These are phyloP conservation scores for Suillus weaverae DNA, from an alignment of 768 basidiomycete genomes.

Conservation along the genomic window DNA sequence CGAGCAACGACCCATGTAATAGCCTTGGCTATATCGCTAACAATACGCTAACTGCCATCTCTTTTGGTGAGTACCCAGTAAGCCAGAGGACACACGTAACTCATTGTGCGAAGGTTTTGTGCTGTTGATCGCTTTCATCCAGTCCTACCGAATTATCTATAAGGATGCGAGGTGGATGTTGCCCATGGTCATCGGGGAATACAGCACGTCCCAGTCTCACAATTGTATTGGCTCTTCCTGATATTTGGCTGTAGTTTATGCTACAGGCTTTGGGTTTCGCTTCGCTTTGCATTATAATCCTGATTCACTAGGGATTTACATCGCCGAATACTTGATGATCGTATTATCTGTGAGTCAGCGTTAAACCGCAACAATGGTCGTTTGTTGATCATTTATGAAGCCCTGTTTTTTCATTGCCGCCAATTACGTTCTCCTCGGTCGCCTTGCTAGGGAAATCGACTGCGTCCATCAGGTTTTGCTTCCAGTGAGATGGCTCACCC, in stretches of 20 bases:
- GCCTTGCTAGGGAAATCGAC: constrained; percentile 51
- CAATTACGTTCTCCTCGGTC: constrained; percentile 66
- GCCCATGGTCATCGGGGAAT: constrained; percentile 59
- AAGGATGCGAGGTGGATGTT: constrained; percentile 61
- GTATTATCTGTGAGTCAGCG: constrained; percentile 47
- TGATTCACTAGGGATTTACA: constrained; percentile 53
- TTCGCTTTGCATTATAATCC: constrained; percentile 56
- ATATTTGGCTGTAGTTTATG: constrained; percentile 43
- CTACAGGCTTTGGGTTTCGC: constrained; percentile 54
- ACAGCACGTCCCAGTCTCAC: constrained; percentile 37
- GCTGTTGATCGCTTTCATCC: constrained; percentile 41
- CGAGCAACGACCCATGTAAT: constrained; percentile 52
- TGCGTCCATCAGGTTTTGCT: constrained; percentile 51
- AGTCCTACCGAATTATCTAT: constrained; percentile 42
- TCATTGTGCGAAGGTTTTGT: constrained; percentile 33
- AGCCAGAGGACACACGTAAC: neutral
- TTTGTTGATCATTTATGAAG: constrained; percentile 27
- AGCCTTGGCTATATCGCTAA: constrained; percentile 56
- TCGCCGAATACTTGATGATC: constrained; percentile 57
- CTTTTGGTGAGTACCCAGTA: constrained; percentile 39
- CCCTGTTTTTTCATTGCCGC: constrained; percentile 77
- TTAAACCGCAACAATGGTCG: neutral
- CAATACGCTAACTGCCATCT: constrained; percentile 50
- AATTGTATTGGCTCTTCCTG: neutral
- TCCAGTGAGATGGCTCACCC: constrained; percentile 47